Base-by-base conservation (phyloP, 495 filamentous ascomycete species). In the Aspergillus haitiensis region DNA sequence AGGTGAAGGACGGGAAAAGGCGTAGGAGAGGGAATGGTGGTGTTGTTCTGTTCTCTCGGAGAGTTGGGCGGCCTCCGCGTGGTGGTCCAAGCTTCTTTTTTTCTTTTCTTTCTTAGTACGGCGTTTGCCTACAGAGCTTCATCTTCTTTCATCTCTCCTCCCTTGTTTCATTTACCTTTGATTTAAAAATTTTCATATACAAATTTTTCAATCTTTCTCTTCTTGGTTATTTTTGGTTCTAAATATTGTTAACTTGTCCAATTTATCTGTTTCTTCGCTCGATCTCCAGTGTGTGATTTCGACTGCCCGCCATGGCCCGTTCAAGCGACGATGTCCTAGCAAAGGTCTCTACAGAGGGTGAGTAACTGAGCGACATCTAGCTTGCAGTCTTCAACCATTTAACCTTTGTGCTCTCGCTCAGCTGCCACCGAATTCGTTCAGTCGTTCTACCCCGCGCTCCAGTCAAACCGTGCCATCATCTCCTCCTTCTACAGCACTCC, bases 401-500 rank as follows among this genome's bases (percentile, higher is more conserved):
- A 54, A 67, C 39, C 11, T 46, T 40, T 21, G 1, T 13, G 27
- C 32, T 31, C 52, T 10, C 18, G 34, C 11, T 60, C 40, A 83
- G 81, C 78, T 45, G 78, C 83, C 15, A 77, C 72, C 56, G 72
- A 75, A 32, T 82, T 86, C 55, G 72, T 84, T 39, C 72, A 81
- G 16, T 70, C 75, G 5, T 86, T 80, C 64, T 82, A 83, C 58
- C 72, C 71, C 0, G 79, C 86, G 5, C 77, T 90, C 9, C 69
- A 83, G n/a, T 72, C 72, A 15, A 77, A 83, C 53, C 81, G 84
- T 56, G 59, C 67, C 21, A 69, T 74, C 7, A 78, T 90, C 52
- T 64, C 77, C 50, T 77, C 78, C 12, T 90, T 81, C 73, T 90
- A 90, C 71, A 69, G 74, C 15, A 65, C 76, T 15, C 70, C 79